Conservation (phyloP, 169 alveolate genomes). For the Cryptosporidium sp. region DNA sequence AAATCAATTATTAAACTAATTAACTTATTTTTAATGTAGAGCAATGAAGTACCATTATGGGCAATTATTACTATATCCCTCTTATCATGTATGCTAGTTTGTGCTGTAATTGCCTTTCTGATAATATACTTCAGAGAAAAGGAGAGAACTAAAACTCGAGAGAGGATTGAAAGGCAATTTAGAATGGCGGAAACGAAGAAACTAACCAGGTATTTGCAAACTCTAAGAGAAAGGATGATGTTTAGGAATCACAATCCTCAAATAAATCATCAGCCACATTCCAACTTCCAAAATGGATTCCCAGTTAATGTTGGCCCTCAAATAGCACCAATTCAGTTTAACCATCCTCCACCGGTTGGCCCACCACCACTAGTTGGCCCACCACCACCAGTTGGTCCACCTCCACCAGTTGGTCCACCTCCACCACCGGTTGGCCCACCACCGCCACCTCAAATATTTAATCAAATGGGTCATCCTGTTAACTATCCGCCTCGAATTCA, state of each 20-base stretch:
- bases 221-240: slow-evolving; percentile 67
- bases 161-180: slow-evolving; percentile 67
- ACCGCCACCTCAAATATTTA: slow-evolving; percentile 2
- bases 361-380: neutral
- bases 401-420: neutral
- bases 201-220: slow-evolving; percentile 44
- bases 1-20: neutral
- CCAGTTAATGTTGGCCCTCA: slow-evolving; percentile 1
- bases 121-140: slow-evolving; percentile 57
- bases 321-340: neutral
- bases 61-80: slow-evolving; percentile 56
- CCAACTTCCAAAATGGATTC: slow-evolving; percentile 29
- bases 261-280: slow-evolving; percentile 6
- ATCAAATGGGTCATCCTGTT: slow-evolving; percentile 31
- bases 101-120: slow-evolving; percentile 46
- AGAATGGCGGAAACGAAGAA: slow-evolving; percentile 69
- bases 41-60: slow-evolving; percentile 55
- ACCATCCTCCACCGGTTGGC: slow-evolving; percentile 11
- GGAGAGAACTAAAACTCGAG: slow-evolving; percentile 65
- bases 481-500: slow-evolving; percentile 13
- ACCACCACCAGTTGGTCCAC: neutral
- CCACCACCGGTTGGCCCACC: too few species aligned
- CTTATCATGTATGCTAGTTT: slow-evolving; percentile 17
- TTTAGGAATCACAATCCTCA: slow-evolving; percentile 27
- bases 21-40: slow-evolving; percentile 9